Percentiles rank a stretch among this genome's conserved stretches.
These are phyloP conservation scores for Panicum hallii DNA, from an alignment of 202 grass and related monocot species.

Conservation along the genomic window DNA sequence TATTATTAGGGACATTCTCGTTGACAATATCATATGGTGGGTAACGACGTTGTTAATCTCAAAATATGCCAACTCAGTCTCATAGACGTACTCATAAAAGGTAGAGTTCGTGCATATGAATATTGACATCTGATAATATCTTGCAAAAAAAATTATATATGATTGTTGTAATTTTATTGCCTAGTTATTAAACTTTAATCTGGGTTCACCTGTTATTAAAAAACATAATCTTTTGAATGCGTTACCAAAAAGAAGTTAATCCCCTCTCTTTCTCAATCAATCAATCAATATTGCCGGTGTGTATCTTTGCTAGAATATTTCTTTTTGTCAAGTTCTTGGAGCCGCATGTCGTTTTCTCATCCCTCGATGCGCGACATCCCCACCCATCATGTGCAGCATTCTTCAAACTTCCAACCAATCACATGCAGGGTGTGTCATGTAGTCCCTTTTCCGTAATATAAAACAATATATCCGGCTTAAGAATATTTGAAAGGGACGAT, in stretches of 20 bases:
- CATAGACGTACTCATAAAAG: too few relatives aligned
- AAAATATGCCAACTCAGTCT: too few relatives aligned
- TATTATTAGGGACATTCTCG: too few relatives aligned
- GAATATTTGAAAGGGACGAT: slow-evolving; percentile 4
- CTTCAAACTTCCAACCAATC: slow-evolving; percentile 45
- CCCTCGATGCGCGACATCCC: slow-evolving; percentile 2
- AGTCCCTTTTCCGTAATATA: not conserved
- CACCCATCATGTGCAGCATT: slow-evolving; percentile 12
- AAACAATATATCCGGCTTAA: slow-evolving; percentile 12
- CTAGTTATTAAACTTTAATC: too few relatives aligned
- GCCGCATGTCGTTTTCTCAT: slow-evolving; percentile 9
- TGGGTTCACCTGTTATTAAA: too few relatives aligned
- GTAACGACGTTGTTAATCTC: too few relatives aligned
- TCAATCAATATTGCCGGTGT: not conserved
- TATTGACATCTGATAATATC: too few relatives aligned
- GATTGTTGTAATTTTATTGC: too few relatives aligned
- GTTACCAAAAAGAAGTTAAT: not conserved
- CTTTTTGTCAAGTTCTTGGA: not conserved
- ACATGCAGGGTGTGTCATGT: slow-evolving; percentile 41
- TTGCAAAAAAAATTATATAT: too few relatives aligned
- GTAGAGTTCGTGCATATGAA: too few relatives aligned
- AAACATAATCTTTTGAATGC: too few relatives aligned
- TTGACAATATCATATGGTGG: too few relatives aligned
- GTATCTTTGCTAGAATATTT: not conserved
- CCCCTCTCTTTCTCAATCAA: not conserved